phyloP scores from a whole-genome alignment of 768 basidiomycete genomes.

The Cystobasidium ongulense region DNA sequence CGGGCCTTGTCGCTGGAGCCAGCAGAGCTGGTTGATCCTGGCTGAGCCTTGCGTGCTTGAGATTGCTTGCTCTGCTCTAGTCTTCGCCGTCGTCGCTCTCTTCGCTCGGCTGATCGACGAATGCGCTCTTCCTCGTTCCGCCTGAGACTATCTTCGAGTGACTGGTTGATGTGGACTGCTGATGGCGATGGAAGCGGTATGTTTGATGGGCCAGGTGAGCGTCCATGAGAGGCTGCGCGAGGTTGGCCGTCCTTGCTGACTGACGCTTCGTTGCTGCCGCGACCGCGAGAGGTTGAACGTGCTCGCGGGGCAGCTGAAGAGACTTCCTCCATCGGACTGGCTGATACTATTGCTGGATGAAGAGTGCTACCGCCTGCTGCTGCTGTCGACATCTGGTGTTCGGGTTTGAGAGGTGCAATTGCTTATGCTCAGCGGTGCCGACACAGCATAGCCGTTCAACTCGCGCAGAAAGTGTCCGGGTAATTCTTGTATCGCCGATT shows the following conservation, averaged over 20 bases:
- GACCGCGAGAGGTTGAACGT: slow-evolving; percentile 6
- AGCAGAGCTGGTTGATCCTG: background rate
- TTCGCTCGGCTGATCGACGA: slow-evolving; percentile 16
- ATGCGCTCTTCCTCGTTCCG: slow-evolving; percentile 12
- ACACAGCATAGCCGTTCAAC: no score
- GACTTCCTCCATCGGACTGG: background rate
- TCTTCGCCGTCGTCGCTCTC: background rate
- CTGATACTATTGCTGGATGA: background rate
- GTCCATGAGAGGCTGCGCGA: background rate
- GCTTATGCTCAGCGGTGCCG: background rate
- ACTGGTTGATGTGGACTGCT: slow-evolving; percentile 25
- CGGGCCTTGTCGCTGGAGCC: background rate
- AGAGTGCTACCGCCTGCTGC: background rate
- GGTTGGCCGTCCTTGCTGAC: background rate
- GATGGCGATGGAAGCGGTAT: slow-evolving; percentile 27
- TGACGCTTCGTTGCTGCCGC: background rate
- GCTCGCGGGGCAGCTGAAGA: background rate
- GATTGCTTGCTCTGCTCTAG: background rate
- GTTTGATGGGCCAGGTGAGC: background rate
- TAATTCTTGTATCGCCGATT: no score
- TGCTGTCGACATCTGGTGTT: background rate
- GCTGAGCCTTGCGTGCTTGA: background rate
- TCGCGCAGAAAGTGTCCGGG: no score
- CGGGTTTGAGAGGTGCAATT: background rate
- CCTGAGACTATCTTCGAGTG: slow-evolving; percentile 23